Base-by-base conservation (phyloP, 2,329 filamentous ascomycete genomes). In the Xylariaceae sp. region DNA sequence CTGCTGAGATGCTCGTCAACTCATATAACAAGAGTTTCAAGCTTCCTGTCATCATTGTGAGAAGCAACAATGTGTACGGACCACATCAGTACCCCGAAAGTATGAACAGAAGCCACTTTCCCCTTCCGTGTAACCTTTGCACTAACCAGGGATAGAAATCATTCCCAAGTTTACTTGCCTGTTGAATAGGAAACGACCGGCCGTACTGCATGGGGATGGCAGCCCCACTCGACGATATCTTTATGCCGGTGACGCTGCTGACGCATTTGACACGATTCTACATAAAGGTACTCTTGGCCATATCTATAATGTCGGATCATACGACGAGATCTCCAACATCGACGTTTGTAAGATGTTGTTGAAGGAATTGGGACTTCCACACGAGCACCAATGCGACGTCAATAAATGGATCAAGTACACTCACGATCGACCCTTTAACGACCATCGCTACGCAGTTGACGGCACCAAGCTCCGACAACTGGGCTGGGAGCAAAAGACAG, bases 11-110 rank as follows among this genome's bases (percentile, higher is more conserved):
- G 87, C 76, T 89, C 62, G 87, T 92, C n/a, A 84, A 87, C 66
- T 89, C 87, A n/a, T 94, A 91, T 66, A 80, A 85, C 64, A 90
- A 88, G 71, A 89, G 85, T 68, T 91, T 90, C 75, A 86, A 87
- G 66, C 75, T 94, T 11, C 88, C 88, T 1, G 81, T 83, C 45
- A 89, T 92, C 56, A 88, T 91, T 59, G 85, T 91, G 27, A 78
- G 88, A 44, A 86, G 86, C 65, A 92, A 92, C 72, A 92, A 94
- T 61, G 87, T 92, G 30, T 94, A 91, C 62, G 89, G 89, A 0
- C 89, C 89, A 18, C 87, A 91, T 64, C 88, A 92, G 65, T 90
- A 86, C 65, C 87, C 87, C 0, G 87, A 91, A 71, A 90, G 87
- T 90, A 71, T 68, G 85, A 9, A 36, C 33, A 36, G 10, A 10